phyloP scores from a whole-genome alignment of 257 asterid genomes.

The Capsicum baccatum region DNA sequence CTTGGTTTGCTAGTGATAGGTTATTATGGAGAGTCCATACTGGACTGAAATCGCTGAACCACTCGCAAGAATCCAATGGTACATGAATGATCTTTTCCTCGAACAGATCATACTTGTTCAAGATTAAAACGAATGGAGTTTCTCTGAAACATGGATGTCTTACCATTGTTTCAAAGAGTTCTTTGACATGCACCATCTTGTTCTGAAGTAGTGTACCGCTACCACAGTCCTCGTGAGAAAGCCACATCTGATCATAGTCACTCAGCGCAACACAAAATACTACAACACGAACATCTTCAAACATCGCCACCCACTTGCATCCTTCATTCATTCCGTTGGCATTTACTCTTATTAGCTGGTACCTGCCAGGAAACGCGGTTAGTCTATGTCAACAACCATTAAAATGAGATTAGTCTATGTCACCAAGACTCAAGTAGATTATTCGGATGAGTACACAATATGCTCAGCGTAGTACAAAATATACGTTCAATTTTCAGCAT shows the following conservation, averaged over 20 bases:
- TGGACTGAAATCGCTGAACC: conserved; percentile 33
- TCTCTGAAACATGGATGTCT: conserved; percentile 40
- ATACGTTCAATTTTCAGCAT: neutral
- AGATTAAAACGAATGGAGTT: conserved; percentile 34
- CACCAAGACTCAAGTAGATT: neutral
- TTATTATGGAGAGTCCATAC: conserved; percentile 21
- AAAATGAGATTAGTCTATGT: neutral
- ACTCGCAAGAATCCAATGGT: conserved; percentile 26
- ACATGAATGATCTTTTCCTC: conserved; percentile 12
- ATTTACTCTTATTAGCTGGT: conserved; percentile 41
- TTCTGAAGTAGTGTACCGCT: conserved; percentile 30
- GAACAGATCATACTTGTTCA: conserved; percentile 44
- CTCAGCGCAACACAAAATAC: conserved; percentile 30
- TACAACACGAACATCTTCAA: conserved; percentile 39
- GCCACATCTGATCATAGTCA: conserved; percentile 33
- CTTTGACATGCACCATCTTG: conserved; percentile 36
- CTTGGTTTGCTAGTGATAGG: conserved; percentile 34
- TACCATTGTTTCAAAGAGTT: conserved; percentile 35
- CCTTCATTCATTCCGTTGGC: conserved; percentile 35
- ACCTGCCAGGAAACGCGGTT: conserved; percentile 31
- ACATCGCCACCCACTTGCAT: conserved; percentile 41
- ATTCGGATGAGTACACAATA: neutral
- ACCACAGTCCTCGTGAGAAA: conserved; percentile 1
- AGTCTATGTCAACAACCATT: neutral
- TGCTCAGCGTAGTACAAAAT: neutral